phyloP scores from a whole-genome alignment of 257 asterid genomes.

The Solanum gracilifrons region DNA sequence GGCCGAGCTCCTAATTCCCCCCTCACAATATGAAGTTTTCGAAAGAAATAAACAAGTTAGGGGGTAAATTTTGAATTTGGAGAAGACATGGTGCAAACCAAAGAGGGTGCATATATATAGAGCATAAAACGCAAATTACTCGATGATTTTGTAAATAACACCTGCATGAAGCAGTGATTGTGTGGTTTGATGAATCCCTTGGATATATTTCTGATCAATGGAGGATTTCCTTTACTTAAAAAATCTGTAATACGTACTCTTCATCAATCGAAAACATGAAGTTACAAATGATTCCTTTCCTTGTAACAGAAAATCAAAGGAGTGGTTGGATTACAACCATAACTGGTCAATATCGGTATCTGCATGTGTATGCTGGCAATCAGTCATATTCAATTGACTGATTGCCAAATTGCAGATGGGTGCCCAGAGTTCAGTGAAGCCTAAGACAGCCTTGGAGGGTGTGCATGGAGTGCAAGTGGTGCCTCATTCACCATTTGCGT shows the following conservation, averaged over 20 bases:
- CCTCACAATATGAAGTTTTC: not conserved
- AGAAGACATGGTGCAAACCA: not conserved
- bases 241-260: not conserved
- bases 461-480: conserved; percentile 60
- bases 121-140: not conserved
- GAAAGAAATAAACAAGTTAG: not conserved
- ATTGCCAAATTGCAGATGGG: conserved; percentile 62
- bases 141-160: not conserved
- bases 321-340: conserved; percentile 1
- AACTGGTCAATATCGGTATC: conserved; percentile 5
- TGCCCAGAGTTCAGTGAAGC: conserved; percentile 36
- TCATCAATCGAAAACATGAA: not conserved
- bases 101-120: not conserved
- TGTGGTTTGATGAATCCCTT: not conserved
- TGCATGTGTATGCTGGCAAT: conserved; percentile 42
- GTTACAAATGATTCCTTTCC: not conserved
- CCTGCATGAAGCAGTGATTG: not conserved
- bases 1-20: not conserved
- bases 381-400: conserved; percentile 63
- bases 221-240: not conserved
- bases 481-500: conserved; percentile 60
- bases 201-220: not conserved
- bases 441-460: conserved; percentile 46
- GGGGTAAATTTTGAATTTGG: not conserved
- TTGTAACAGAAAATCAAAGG: conserved; percentile 13